These are phyloP conservation scores for Cephalotrichum gorgonifer DNA, from an alignment of 2,329 filamentous ascomycete species.

Conservation along the genomic window DNA sequence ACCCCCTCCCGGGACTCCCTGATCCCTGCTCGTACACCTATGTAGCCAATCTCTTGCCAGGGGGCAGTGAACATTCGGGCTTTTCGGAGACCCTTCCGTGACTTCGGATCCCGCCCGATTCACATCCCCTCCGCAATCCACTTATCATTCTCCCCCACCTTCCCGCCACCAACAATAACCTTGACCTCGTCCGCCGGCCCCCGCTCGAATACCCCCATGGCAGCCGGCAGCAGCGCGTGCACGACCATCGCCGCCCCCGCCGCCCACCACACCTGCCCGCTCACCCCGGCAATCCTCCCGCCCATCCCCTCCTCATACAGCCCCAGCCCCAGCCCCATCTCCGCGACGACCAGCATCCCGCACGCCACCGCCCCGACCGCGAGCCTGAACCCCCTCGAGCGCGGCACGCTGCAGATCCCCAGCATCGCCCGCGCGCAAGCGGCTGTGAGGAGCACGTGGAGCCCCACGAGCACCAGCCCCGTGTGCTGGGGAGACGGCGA, in stretches of 20 bases:
- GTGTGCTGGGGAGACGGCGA: slow-evolving; percentile 2
- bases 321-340: neutral
- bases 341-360: neutral
- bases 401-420: neutral
- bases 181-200: neutral
- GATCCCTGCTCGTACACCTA: no score
- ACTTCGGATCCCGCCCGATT: neutral
- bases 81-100: no score
- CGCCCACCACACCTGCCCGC: neutral
- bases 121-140: neutral
- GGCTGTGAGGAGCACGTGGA: neutral
- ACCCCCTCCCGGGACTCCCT: no score
- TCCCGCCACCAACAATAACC: neutral
- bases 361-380: neutral
- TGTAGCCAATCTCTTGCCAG: no score
- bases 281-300: neutral
- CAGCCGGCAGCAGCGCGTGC: neutral
- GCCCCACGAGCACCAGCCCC: neutral
- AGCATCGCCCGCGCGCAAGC: neutral
- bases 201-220: neutral
- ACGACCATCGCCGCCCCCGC: neutral
- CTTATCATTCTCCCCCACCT: neutral
- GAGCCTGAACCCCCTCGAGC: neutral
- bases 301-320: neutral
- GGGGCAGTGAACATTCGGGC: no score